phyloP scores from a whole-genome alignment of 805 yeast species.

The Scheffersomyces amazonensis region DNA sequence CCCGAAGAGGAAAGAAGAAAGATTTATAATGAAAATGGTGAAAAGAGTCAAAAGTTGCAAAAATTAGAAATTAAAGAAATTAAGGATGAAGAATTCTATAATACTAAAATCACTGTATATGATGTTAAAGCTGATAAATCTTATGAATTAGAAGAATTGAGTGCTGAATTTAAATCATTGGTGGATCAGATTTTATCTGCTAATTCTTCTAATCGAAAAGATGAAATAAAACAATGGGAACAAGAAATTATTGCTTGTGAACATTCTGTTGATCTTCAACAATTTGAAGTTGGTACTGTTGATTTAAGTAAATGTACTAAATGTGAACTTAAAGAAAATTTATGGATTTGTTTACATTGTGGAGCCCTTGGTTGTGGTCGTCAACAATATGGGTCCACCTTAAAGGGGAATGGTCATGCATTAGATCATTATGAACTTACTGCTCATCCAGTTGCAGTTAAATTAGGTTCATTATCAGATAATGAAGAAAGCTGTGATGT shows the following conservation, averaged over 20 bases:
- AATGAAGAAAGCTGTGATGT: slow-evolving; percentile 64
- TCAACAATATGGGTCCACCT: slow-evolving; percentile 84
- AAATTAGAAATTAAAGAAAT: slow-evolving; percentile 68
- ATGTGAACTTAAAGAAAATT: slow-evolving; percentile 69
- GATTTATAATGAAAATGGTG: slow-evolving; percentile 19
- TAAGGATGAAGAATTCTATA: slow-evolving; percentile 61
- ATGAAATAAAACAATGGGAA: slow-evolving; percentile 90
- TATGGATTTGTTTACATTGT: slow-evolving; percentile 92
- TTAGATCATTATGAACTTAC: slow-evolving; percentile 59
- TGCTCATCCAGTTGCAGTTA: slow-evolving; percentile 81
- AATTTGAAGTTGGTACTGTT: slow-evolving; percentile 27
- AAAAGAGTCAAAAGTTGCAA: slow-evolving; percentile 43
- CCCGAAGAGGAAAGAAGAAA: slow-evolving; percentile 26
- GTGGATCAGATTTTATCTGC: slow-evolving; percentile 50
- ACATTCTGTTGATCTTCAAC: slow-evolving; percentile 62
- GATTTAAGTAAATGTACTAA: slow-evolving; percentile 46
- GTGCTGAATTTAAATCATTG: slow-evolving; percentile 19
- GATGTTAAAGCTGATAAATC: slow-evolving; percentile 28
- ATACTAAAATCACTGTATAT: slow-evolving; percentile 41
- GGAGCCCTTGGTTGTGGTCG: slow-evolving; percentile 95
- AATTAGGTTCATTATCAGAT: slow-evolving; percentile 83
- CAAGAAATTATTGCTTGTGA: slow-evolving; percentile 78
- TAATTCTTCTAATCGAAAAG: slow-evolving; percentile 54
- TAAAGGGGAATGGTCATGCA: slow-evolving; percentile 92
- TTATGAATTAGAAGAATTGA: slow-evolving; percentile 18